Percentiles rank a stretch among this genome's conserved stretches.
These are phyloP conservation scores for Trichoderma citrinoviride DNA, from an alignment of 2,329 filamentous ascomycete genomes.

Conservation along the genomic window DNA sequence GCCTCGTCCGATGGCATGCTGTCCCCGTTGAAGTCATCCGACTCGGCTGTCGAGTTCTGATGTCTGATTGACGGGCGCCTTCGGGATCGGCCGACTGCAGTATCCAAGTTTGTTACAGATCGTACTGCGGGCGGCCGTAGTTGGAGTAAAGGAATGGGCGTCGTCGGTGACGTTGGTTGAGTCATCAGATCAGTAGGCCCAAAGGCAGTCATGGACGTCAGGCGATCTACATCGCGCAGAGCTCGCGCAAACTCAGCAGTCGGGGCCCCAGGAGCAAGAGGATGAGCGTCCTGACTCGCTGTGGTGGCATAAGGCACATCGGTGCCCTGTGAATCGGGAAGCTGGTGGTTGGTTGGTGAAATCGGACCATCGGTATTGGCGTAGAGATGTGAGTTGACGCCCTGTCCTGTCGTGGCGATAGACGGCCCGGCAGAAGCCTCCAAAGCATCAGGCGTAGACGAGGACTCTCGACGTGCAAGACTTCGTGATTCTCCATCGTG, in stretches of 20 bases:
- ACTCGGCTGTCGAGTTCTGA: constrained; percentile 84
- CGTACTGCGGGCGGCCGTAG: constrained; percentile 53
- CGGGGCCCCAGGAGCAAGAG: constrained; percentile 64
- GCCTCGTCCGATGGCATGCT: constrained; percentile 78
- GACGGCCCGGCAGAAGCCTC: constrained; percentile 42
- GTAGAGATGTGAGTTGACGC: constrained; percentile 22
- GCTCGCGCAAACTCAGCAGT: constrained; percentile 77
- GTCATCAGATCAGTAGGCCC: constrained; percentile 69
- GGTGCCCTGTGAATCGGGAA: constrained; percentile 50
- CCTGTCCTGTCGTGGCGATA: constrained; percentile 30
- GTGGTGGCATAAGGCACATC: constrained; percentile 52
- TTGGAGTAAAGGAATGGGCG: constrained; percentile 70
- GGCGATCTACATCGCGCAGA: constrained; percentile 76
- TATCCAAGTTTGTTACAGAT: constrained; percentile 49
- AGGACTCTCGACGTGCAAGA: constrained; percentile 75
- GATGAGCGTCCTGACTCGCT: constrained; percentile 53
- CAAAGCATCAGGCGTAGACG: constrained; percentile 58
- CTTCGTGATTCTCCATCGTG: constrained; percentile 59
- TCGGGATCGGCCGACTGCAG: constrained; percentile 54
- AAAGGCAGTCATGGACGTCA: constrained; percentile 76
- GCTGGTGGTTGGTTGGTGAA: constrained; percentile 42
- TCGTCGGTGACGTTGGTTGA: constrained; percentile 90
- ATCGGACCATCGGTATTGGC: constrained; percentile 25
- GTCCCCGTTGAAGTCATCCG: constrained; percentile 82
- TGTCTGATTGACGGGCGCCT: constrained; percentile 84